Conservation (phyloP, 768 basidiomycete genomes). For the Suillus placidus region DNA sequence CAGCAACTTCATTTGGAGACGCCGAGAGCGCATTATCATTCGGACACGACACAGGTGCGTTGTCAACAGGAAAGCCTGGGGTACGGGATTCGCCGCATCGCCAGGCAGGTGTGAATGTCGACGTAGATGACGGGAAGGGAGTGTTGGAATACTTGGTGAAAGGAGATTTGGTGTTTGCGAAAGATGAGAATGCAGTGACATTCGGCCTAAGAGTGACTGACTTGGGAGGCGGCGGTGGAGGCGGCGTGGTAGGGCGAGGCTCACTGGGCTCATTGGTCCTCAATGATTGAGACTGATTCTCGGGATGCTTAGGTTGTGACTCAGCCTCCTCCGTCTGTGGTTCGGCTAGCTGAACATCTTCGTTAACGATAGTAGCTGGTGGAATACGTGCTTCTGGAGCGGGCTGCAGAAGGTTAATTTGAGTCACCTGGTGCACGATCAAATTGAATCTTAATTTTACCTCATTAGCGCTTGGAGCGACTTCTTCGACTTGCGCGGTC, state of each 20-base stretch:
- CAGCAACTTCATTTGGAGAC: slow-evolving; percentile 24
- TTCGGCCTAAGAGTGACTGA: slow-evolving; percentile 14
- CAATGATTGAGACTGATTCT: slow-evolving; percentile 10
- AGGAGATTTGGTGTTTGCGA: slow-evolving; percentile 38
- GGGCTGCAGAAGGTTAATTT: slow-evolving; percentile 8
- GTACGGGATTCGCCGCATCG: slow-evolving; percentile 15
- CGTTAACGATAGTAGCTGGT: neutral
- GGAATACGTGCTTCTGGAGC: slow-evolving; percentile 13
- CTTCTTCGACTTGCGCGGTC: slow-evolving; percentile 7
- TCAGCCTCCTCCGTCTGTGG: slow-evolving; percentile 15
- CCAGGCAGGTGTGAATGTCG: slow-evolving; percentile 31
- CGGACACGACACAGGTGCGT: slow-evolving; percentile 7
- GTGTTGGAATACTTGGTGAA: slow-evolving; percentile 34
- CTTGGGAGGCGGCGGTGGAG: slow-evolving; percentile 9
- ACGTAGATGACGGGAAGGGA: slow-evolving; percentile 23
- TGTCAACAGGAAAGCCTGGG: slow-evolving; percentile 10
- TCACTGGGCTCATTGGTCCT: neutral
- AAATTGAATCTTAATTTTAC: slow-evolving; percentile 16
- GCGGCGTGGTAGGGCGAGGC: slow-evolving; percentile 17
- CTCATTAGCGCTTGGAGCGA: slow-evolving; percentile 15
- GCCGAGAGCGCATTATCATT: slow-evolving; percentile 13
- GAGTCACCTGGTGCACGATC: slow-evolving; percentile 5
- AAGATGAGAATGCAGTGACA: slow-evolving; percentile 42
- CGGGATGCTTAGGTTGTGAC: slow-evolving; percentile 13
- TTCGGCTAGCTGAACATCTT: slow-evolving; percentile 8